Evolutionary conservation across 768 basidiomycete genomes (phyloP), one percentile per base, ranked within the genome.

Genomic region (Paxillus involutus): DNA sequence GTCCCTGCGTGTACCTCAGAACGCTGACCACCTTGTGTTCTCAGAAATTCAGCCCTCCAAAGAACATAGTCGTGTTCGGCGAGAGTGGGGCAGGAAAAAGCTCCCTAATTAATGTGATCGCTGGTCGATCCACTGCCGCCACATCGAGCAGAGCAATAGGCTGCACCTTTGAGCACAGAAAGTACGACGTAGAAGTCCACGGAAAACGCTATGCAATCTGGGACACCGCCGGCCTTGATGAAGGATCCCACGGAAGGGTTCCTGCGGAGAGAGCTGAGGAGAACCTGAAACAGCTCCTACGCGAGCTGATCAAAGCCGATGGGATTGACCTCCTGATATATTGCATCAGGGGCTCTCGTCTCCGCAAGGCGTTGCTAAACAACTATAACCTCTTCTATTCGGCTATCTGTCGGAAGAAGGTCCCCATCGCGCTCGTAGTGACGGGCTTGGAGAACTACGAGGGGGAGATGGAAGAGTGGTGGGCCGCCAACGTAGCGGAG

Each of bases 171-270:
- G 47, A 59, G 12, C 66, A 69, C 49, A 47, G 49, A 43, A 55
- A 61, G 8, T 67, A 72, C 64, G 53, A 60, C 35, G 57, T 73
- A 29, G 47, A 51, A 4, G 57, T 75, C 52, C 45, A 56, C 24
- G 69, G 61, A 35, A 53, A 49, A 29, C 44, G 16, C 0, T 72
- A 64, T 52, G 59, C 61, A 21, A 49, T 75, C 32, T 69, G 73
- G 66, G 75, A 77, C 49, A 77, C 75, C 5, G 63, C 68, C 11
- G 75, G 76, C 9, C 70, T 77, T 10, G 66, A 74, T 47, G 77
- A 77, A 52, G 75, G 58, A 29, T 44, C 62, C 41, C 47, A 55
- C 21, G 72, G 72, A 49, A 62, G 53, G 7, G 58, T 67, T 44
- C 64, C 67, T 51, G 65, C 68, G 35, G 68, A 63, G 46, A 58